A percentile compares a stretch with the other conserved stretches of the same genome.
phyloP scores from a whole-genome alignment of 805 yeast genomes.

The Candida peoriensis region DNA sequence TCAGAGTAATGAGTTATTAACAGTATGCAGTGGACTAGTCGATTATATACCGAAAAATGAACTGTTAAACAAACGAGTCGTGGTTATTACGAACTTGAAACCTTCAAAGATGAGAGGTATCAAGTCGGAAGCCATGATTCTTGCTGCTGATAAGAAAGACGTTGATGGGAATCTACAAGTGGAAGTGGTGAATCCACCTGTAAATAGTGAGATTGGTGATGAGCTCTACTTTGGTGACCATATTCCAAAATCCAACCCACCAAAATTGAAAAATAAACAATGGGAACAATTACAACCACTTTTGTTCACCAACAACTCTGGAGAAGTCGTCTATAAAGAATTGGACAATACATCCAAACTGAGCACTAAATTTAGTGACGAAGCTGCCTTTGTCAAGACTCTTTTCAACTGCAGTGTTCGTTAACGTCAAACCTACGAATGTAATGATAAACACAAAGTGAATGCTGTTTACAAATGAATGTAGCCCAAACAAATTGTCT shows the following conservation, averaged over 20 bases:
- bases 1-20: conserved; percentile 18
- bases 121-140: conserved; percentile 57
- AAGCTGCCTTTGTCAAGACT: too few relatives aligned
- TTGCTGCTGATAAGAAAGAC: conserved; percentile 44
- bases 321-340: conserved; percentile 6
- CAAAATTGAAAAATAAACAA: conserved; percentile 9
- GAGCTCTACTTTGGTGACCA: conserved; percentile 32
- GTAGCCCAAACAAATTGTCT: too few relatives aligned
- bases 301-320: conserved; percentile 5
- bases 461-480: too few relatives aligned
- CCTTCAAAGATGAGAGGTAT: conserved; percentile 61
- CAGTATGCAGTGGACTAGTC: conserved; percentile 60
- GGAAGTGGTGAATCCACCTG: conserved; percentile 45
- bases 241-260: neutral
- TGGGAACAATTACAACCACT: conserved; percentile 12
- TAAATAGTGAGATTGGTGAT: conserved; percentile 32
- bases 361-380: too few relatives aligned
- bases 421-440: too few relatives aligned
- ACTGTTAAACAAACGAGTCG: conserved; percentile 38
- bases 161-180: conserved; percentile 25
- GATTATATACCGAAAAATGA: conserved; percentile 34
- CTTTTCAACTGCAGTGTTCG: too few relatives aligned
- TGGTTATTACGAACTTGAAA: conserved; percentile 53
- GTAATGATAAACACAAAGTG: too few relatives aligned
- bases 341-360: too few relatives aligned